Evolutionary conservation across 441 rosid species (phyloP), one percentile per base, ranked within the genome.

Genomic region (Breynia disticha): DNA sequence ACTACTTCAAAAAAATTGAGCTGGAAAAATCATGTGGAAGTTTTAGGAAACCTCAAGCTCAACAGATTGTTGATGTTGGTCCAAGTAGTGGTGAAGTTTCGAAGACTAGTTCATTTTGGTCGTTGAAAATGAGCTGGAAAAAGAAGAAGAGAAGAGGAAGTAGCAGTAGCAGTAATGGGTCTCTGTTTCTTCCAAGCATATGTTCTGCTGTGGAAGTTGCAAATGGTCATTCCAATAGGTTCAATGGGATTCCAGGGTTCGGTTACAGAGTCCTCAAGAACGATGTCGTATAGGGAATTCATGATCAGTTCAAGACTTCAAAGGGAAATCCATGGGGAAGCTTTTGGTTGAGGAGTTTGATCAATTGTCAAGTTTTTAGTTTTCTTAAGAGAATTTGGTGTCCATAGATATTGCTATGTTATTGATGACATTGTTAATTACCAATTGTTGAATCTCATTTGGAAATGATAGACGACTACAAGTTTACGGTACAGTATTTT

Each of bases 221-320:
- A 8, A 82, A 77, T 3, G 51, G 32, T n/a, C 19, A 17, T 13
- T 37, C 55, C 52, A 61, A 62, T 54, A 63, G 46, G 49, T 37
- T 61, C 45, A 61, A 55, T 53, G 64, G 64, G 38, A 69, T 80
- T 58, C 76, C 79, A 15, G 80, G 88, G 41, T 85, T 78, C 76
- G 75, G 61, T 60, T 86, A 86, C 56, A 78, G 77, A 74, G 81
- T 76, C 68, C 87, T 89, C 37, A 82, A 78, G 72, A 72, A 66
- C 57, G 85, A 79, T 61, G 48, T 49, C 35, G 8, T 28, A 9
- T 28, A 28, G 35, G 7, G 5, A 28, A 28, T 24, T 24, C n/a
- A n/a, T n/a, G n/a, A n/a, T n/a, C n/a, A n/a, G n/a, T n/a, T n/a
- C n/a, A n/a, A n/a, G n/a, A n/a, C n/a, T n/a, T n/a, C n/a, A n/a